Evolutionary conservation across 768 basidiomycete genomes (phyloP), one percentile per base, ranked within the genome.

Genomic region (Tephrocybe rancida): DNA sequence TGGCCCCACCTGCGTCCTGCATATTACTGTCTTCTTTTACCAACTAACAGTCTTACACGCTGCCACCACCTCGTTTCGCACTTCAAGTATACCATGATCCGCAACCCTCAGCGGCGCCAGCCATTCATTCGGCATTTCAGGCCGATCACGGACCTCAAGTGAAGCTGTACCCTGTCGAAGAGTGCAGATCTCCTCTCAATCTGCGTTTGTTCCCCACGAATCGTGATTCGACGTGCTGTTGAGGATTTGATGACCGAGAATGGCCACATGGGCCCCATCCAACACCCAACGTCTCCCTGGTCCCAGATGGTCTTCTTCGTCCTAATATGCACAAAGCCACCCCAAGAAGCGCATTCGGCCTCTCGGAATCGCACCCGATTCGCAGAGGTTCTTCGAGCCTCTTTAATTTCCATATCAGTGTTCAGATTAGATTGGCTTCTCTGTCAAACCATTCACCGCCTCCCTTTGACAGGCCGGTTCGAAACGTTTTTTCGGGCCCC

Each of bases 391-490:
- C 24, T 13, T 16, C n/a, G 26, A 18, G 19, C n/a, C 29, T 24
- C 4, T 32, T 34, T 46, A 34, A 42, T 51, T 48, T 34, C 54
- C 38, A 44, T 35, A 48, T 52, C n/a, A 14, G 48, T 26, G 27
- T 48, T 45, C 44, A 52, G 56, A 52, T 57, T 57, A 49, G 56
- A 52, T 53, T 38, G 41, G 22, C 51, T 52, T 57, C 45, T 30
- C 50, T 56, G 55, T 51, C 55, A 27, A 9, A 32, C 19, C 10
- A 7, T 37, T 38, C 54, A 57, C 18, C 42, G 46, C 55, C 46
- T 48, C 29, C 21, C 39, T 19, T 6, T 41, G 21, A 19, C 39
- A 21, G 19, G 18, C 19, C 13, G 30, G 50, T 35, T 56, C 34
- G 50, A 56, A 56, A 56, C 55, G 41, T 16, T 19, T 32, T 19